phyloP scores from a whole-genome alignment of 1,284 basidiomycete species.

The Moesziomyces sp. region DNA sequence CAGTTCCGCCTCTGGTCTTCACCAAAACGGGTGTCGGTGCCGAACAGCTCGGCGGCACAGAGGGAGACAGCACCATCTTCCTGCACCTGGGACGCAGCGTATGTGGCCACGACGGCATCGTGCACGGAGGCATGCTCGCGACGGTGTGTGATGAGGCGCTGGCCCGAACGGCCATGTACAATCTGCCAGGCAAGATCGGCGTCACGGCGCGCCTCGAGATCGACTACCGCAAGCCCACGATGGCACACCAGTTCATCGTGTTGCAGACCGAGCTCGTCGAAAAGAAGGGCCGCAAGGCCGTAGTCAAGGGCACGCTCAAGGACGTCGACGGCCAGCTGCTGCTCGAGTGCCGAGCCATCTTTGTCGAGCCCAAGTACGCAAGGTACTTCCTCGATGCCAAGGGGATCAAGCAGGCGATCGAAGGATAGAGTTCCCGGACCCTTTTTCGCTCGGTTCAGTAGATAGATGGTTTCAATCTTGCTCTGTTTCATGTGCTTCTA shows the following conservation, averaged over 20 bases:
- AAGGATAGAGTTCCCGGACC: slow-evolving; percentile 30
- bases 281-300: slow-evolving; percentile 79
- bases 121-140: slow-evolving; percentile 91
- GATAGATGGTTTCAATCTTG: neutral
- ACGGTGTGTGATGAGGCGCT: slow-evolving; percentile 89
- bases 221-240: slow-evolving; percentile 67
- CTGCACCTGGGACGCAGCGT: slow-evolving; percentile 85
- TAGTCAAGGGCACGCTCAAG: slow-evolving; percentile 79
- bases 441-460: neutral
- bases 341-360: slow-evolving; percentile 80
- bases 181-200: slow-evolving; percentile 86
- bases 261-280: slow-evolving; percentile 76
- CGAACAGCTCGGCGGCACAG: slow-evolving; percentile 45
- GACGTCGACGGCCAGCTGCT: slow-evolving; percentile 82
- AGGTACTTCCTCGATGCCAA: slow-evolving; percentile 74
- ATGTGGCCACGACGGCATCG: slow-evolving; percentile 89
- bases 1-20: slow-evolving; percentile 57
- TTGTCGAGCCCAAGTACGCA: slow-evolving; percentile 86
- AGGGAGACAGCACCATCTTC: slow-evolving; percentile 70
- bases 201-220: slow-evolving; percentile 78
- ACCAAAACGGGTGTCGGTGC: slow-evolving; percentile 61
- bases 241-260: slow-evolving; percentile 71
- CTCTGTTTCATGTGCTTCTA: neutral
- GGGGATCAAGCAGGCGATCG: slow-evolving; percentile 73
- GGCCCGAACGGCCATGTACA: slow-evolving; percentile 75